phyloP scores from a whole-genome alignment of 768 basidiomycete species.

The Coprinopsis marcescibilis region DNA sequence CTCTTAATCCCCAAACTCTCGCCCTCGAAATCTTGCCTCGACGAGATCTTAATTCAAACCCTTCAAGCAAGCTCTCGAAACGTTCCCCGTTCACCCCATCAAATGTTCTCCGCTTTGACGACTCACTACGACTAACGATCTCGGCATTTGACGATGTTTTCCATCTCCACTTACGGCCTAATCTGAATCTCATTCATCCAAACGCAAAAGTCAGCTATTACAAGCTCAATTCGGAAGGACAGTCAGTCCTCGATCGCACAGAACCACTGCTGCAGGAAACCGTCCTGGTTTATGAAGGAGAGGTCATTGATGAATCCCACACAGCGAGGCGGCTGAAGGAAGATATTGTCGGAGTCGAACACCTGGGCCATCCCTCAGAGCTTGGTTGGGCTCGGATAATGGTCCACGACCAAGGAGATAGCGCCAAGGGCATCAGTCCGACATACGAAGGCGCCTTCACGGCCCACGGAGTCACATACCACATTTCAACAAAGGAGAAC shows the following conservation, averaged over 20 bases:
- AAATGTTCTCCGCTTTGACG: constrained; percentile 54
- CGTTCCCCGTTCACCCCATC: constrained; percentile 31
- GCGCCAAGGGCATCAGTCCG: constrained; percentile 39
- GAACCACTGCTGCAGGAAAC: constrained; percentile 58
- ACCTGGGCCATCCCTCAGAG: constrained; percentile 37
- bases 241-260: constrained; percentile 43
- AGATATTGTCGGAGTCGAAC: constrained; percentile 52
- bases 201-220: constrained; percentile 69
- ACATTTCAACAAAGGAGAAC: constrained; percentile 65
- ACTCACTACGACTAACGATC: constrained; percentile 65
- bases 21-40: constrained; percentile 56
- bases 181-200: constrained; percentile 73
- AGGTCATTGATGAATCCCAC: constrained; percentile 57
- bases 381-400: constrained; percentile 79
- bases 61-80: constrained; percentile 24
- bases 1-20: constrained; percentile 44
- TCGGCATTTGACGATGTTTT: constrained; percentile 61
- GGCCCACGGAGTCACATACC: constrained; percentile 59
- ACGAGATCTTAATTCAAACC: constrained; percentile 17
- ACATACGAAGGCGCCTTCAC: constrained; percentile 76
- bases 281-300: constrained; percentile 68
- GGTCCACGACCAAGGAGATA: constrained; percentile 59
- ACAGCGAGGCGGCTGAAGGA: constrained; percentile 53
- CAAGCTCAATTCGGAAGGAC: constrained; percentile 44
- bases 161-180: constrained; percentile 71